A percentile compares a stretch with the other conserved stretches of the same genome.
phyloP scores from a whole-genome alignment of 2,329 filamentous ascomycete genomes.

The Pseudocercospora eumusae region DNA sequence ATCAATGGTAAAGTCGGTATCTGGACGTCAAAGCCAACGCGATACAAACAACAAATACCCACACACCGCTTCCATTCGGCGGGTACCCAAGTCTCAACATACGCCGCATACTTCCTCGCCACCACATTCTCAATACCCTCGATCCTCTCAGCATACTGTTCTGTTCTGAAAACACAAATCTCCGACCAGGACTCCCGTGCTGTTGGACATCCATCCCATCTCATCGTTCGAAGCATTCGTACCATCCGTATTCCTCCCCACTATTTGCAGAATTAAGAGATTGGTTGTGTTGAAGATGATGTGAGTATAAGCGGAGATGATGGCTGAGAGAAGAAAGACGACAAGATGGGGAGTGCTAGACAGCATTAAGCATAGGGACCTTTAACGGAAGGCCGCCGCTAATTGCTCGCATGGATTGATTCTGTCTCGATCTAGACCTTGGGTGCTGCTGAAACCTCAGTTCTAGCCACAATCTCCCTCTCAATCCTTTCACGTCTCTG shows the following conservation, averaged over 20 bases:
- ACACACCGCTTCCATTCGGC: slow-evolving; percentile 60
- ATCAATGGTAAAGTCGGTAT: neutral
- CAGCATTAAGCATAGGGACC: too few species aligned
- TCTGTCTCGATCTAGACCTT: neutral
- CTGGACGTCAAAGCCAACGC: neutral
- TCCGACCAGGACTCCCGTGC: slow-evolving; percentile 54
- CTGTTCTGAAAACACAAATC: slow-evolving; percentile 52
- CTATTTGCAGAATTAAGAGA: too few species aligned
- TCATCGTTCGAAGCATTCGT: slow-evolving; percentile 49
- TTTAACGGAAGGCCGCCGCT: neutral
- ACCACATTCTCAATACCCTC: slow-evolving; percentile 55
- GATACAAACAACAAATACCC: neutral
- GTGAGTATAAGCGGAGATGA: too few species aligned
- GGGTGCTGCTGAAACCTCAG: neutral
- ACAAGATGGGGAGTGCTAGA: too few species aligned
- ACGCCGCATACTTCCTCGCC: slow-evolving; percentile 37
- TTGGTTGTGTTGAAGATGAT: too few species aligned
- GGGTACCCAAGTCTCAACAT: slow-evolving; percentile 62
- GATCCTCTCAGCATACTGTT: slow-evolving; percentile 41
- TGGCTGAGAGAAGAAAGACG: too few species aligned
- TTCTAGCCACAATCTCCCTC: slow-evolving; percentile 27
- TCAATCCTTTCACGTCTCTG: slow-evolving; percentile 33
- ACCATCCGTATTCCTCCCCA: neutral
- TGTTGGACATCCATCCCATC: slow-evolving; percentile 50
- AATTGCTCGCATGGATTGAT: neutral